Evolutionary conservation across 1,139 yeast species (phyloP), one percentile per base, ranked within the genome.

Genomic region (Kodamaea fungicola): DNA sequence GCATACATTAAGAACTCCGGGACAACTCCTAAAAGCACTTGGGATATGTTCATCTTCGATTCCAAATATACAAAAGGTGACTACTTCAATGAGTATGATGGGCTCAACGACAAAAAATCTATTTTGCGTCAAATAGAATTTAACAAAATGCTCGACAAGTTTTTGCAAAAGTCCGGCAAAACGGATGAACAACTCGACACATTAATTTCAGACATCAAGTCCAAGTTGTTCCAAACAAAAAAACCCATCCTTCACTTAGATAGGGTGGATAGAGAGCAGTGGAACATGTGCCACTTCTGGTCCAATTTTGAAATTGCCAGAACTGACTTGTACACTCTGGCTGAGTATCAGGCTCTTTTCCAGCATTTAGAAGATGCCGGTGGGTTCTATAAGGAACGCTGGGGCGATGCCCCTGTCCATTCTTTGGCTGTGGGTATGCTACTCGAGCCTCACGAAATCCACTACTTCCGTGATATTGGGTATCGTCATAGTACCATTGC

Each of bases 381-480:
- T 7, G 97, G 97, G 0, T 89, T 89, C 54, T 87, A 80, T 71
- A 73, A 74, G 37, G 96, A 89, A 56, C 64, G 96, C 52, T 89
- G 96, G 96, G 97, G 97, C 1, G 97, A 89, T 67, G 96, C 96
- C 0, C 95, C 96, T 0, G 79, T 89, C 2, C 97, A 88, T 57
- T 83, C 95, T 2, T 63, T 89, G 16, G 97, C 92, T 0, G 74
- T 84, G 6, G 94, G 88, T 0, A 70, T 89, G 74, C 67, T 83
- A 52, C 62, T 88, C 32, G 72, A 82, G 38, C 56, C 80, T 2
- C 65, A 76, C 4, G 87, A 88, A 41, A 67, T 89, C 8, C 97
- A 89, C 61, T 89, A 89, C 59, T 89, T 89, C 62, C 65, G 96
- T 46, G 97, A 89, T 53, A 83, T 89, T 47, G 97, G 96, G 0